Conservation (phyloP, 2,329 filamentous ascomycete genomes). For the Dactylellina drechsleri region DNA sequence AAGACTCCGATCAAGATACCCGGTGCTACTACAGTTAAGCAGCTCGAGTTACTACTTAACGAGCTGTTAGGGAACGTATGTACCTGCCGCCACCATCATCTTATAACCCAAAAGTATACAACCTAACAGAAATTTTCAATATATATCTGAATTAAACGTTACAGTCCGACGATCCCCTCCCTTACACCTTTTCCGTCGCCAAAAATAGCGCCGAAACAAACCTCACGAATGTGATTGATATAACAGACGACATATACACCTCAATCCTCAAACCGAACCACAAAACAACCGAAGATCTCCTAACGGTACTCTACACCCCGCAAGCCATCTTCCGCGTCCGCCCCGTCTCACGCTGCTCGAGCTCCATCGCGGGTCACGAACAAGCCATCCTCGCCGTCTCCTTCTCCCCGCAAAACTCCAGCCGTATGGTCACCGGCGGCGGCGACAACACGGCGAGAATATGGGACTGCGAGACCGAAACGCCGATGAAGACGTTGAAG, state of each 20-base stretch:
- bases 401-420: conserved; percentile 46
- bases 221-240: conserved; percentile 58
- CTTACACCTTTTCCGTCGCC: conserved; percentile 59
- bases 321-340: conserved; percentile 95
- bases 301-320: conserved; percentile 75
- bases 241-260: conserved; percentile 58
- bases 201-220: conserved; percentile 56
- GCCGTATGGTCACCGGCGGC: conserved; percentile 70
- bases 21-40: conserved; percentile 57
- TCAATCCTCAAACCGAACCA: conserved; percentile 62
- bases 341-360: conserved; percentile 87
- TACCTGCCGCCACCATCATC: background rate
- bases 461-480: conserved; percentile 61
- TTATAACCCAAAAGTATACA: background rate
- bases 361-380: conserved; percentile 60
- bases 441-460: conserved; percentile 63
- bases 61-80: conserved; percentile 58
- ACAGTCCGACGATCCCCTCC: conserved; percentile 58
- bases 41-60: conserved; percentile 57
- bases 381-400: conserved; percentile 46
- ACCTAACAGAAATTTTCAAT: background rate
- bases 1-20: conserved; percentile 58
- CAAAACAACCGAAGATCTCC: conserved; percentile 70
- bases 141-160: background rate
- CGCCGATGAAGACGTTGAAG: conserved; percentile 69